Evolutionary conservation across 768 basidiomycete species (phyloP), one percentile per base, ranked within the genome.

Genomic region (Omphalotus guepiniiformis): DNA sequence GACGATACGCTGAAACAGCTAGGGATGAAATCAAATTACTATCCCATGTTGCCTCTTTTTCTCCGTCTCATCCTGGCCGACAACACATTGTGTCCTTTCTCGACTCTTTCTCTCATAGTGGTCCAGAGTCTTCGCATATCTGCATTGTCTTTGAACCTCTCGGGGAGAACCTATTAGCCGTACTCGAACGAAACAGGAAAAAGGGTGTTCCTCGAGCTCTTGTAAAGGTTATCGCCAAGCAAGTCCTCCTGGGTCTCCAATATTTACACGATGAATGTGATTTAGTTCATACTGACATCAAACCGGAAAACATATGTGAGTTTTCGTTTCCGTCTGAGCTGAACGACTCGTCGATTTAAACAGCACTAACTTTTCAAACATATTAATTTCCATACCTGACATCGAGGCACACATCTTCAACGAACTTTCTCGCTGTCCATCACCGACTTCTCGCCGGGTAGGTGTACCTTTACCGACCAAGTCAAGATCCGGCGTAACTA

Each of bases 291-390:
- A 96, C 93, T 18, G 88, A 90, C 56, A 85, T 94, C 50, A 94
- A 96, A 66, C 93, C 93, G 47, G 93, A 96, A 74, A 96, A 96
- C 61, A 92, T 96, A 50, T 71, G 93, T 94, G 61, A 73, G 91
- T 74, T 11, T 56, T 55, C 50, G 47, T 66, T 55, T 59, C 53
- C 49, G 13, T 45, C 47, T 50, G 60, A 56, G 58, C 59, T 50
- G n/a, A n/a, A n/a, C n/a, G 63, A 55, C 58, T 51, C 40, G 30
- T 50, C 21, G 35, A 36, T 32, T 40, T 38, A 35, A 47, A 25
- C 42, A 50, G 52, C 7, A 30, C 46, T 37, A 49, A 38, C 57
- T 57, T 52, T 50, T 30, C 42, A 44, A 63, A 66, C 65, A 48
- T 67, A 90, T 87, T 90, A 65, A 86, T 90, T 53, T 80, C 83